Base-by-base conservation (phyloP, 2,329 filamentous ascomycete species). In the Nannizzia gypsea region DNA sequence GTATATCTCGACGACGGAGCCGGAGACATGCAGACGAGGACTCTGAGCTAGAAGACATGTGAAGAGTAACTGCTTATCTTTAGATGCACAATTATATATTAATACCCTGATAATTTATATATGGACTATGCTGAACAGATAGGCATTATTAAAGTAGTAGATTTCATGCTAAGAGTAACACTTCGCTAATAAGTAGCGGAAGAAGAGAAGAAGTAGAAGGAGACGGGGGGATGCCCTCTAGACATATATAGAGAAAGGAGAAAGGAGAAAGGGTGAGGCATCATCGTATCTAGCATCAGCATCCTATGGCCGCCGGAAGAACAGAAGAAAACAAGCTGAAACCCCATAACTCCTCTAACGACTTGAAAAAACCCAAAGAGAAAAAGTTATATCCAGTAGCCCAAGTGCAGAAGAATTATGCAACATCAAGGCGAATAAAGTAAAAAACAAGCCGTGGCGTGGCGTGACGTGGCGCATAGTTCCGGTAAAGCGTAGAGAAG, bases 1-100 rank as follows among this genome's bases (percentile, higher is more conserved):
- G 58, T 34, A 60, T 63, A 38, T 57, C 59, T 6, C 58, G 62
- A 31, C 42, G 57, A 36, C 57, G 57, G n/a, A 59, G 44, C 11
- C 28, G 57, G 38, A 52, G 57, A n/a, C 48, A 52, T 13, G 31
- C 34, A 2, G 20, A 28, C 58, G 46, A 57, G 56, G 46, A 61
- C 50, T 28, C 59, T 38, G 44, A 54, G 8, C 26, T 26, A 22
- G 56, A 58, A 28, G 56, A 46, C 20, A 24, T 56, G 17, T 56
- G 54, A 56, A n/a, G 2, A 17, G 2, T 13, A 36, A n/a, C 9
- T 9, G 5, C 24, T 6, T 54, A 54, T 15, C 15, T 3, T 54
- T 34, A 34, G 50, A 54, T 54, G n/a, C 13, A 36, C 9, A 36
- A 34, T 28, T 9, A 50, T 17, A n/a, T 36, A 54, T 17, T 13